Percentiles rank a stretch among this genome's conserved stretches.
Conservation (phyloP, 805 yeast species). For the Wickerhamomyces ciferrii region DNA sequence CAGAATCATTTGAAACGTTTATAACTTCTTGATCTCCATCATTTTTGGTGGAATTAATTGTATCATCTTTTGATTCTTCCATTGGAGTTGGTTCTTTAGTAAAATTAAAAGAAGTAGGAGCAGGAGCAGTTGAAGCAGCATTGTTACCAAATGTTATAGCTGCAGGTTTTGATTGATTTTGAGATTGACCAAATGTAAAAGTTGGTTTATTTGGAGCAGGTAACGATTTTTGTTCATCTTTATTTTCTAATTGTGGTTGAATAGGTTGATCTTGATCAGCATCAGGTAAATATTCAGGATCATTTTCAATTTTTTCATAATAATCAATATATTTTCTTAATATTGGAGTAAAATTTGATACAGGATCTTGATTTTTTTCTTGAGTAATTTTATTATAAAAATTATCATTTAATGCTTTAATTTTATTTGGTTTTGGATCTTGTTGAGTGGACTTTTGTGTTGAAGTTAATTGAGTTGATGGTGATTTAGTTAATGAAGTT, state of each 20-base stretch:
- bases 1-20: slow-evolving; percentile 11
- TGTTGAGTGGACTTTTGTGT: slow-evolving; percentile 5
- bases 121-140: neutral
- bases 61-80: slow-evolving; percentile 5
- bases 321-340: slow-evolving; percentile 56
- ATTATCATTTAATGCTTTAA: slow-evolving; percentile 61
- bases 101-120: slow-evolving; percentile 19
- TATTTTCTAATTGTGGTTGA: slow-evolving; percentile 1
- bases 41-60: neutral
- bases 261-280: slow-evolving; percentile 14
- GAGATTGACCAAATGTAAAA: neutral
- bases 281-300: slow-evolving; percentile 11
- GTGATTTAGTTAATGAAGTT: slow-evolving; percentile 1
- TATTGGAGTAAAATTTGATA: slow-evolving; percentile 50
- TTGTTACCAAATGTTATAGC: neutral
- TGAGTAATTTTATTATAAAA: slow-evolving; percentile 45
- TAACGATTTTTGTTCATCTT: slow-evolving; percentile 9
- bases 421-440: slow-evolving; percentile 38
- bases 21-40: slow-evolving; percentile 4
- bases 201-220: slow-evolving; percentile 6
- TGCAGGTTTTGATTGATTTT: neutral
- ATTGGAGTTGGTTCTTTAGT: slow-evolving; percentile 8
- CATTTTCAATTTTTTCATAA: slow-evolving; percentile 32
- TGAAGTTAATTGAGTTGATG: neutral
- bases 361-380: slow-evolving; percentile 36